These are phyloP conservation scores for Xerophyta viscosa DNA, from an alignment of 106 monocot species.

Conservation along the genomic window DNA sequence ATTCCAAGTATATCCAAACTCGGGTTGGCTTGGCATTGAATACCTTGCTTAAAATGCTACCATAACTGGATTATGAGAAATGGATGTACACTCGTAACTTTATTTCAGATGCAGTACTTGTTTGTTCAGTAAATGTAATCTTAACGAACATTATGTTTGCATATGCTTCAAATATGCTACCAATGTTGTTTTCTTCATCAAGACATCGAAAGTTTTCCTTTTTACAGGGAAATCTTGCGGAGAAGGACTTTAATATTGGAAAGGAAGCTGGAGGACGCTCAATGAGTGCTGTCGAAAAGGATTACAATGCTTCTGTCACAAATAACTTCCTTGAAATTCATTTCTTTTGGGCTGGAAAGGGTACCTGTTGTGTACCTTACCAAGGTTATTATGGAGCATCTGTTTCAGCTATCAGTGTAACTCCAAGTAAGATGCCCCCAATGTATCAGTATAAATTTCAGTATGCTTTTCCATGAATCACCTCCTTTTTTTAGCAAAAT, in stretches of 20 bases:
- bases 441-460: not conserved
- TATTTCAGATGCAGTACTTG: no score
- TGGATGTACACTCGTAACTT: no score
- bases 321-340: constrained; percentile 71
- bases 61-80: no score
- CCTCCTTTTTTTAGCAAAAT: not conserved
- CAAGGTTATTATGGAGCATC: constrained; percentile 63
- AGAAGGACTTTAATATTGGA: constrained; percentile 62
- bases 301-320: constrained; percentile 34
- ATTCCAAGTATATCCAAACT: no score
- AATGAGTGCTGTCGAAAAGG: constrained; percentile 31
- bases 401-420: constrained; percentile 55
- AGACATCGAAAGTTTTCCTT: not conserved
- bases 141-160: not conserved
- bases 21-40: no score
- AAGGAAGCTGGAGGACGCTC: constrained; percentile 45
- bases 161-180: not conserved
- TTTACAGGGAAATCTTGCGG: constrained; percentile 39
- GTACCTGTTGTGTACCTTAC: constrained; percentile 53
- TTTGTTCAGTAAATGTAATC: no score
- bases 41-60: no score
- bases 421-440: constrained; percentile 66
- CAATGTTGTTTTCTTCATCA: not conserved
- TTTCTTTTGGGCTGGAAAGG: constrained; percentile 87
- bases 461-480: not conserved